Evolutionary conservation across 73 alveolate species (phyloP).

Genomic region (Paramecium sonneborni): DNA sequence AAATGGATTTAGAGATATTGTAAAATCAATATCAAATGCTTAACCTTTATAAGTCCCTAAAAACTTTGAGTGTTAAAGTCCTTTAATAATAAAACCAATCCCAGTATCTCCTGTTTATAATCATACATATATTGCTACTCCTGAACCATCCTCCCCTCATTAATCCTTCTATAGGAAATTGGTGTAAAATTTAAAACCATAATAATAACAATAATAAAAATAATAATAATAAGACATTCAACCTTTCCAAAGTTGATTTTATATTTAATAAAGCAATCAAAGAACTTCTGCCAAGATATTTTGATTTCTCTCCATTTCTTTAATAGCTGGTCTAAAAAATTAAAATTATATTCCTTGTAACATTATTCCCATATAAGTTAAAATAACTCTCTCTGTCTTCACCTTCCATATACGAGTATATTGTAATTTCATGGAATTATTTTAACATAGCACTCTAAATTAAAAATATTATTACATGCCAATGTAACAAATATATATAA

Average conservation of each 20-base stretch:
- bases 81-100: background rate
- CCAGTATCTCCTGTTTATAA: background rate
- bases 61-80: background rate
- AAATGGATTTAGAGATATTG: background rate
- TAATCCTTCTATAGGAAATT: background rate
- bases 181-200: background rate
- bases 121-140: background rate
- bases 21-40: background rate
- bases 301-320: background rate
- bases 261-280: background rate
- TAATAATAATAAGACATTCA: background rate
- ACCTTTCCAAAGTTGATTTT: slow-evolving; percentile 4
- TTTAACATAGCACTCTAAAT: slow-evolving; percentile 11
- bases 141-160: background rate
- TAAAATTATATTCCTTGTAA: background rate
- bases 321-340: background rate
- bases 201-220: background rate
- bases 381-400: background rate
- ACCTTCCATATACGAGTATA: slow-evolving; percentile 18
- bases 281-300: slow-evolving; percentile 13
- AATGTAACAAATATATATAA: background rate
- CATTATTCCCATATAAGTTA: background rate
- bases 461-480: background rate
- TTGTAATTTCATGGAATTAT: background rate
- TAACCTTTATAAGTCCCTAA: background rate